Percentiles rank a stretch among this genome's conserved stretches.
Evolutionary conservation across 306 rosid genomes (phyloP).

Genomic region (Mucuna pruriens): DNA sequence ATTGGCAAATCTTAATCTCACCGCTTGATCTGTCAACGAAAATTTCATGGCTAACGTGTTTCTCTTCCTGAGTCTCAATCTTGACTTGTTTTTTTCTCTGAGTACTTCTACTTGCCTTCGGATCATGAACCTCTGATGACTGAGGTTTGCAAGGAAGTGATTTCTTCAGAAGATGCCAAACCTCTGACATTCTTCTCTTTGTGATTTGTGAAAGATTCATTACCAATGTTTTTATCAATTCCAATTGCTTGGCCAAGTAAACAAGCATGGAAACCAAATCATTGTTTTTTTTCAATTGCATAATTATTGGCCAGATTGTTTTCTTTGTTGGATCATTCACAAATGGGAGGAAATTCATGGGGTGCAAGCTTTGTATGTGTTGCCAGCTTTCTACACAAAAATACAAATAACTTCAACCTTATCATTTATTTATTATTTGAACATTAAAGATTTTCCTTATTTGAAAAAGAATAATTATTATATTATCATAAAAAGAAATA

Average conservation of each 20-base stretch:
- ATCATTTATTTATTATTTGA: neutral
- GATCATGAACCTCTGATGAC: constrained; percentile 55
- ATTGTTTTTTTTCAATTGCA: neutral
- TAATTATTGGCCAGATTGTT: neutral
- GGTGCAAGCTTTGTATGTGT: neutral
- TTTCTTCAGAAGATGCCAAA: constrained; percentile 51
- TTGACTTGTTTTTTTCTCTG: constrained; percentile 20
- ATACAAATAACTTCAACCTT: neutral
- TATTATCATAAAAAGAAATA: neutral
- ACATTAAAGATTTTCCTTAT: neutral
- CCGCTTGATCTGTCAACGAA: constrained; percentile 24
- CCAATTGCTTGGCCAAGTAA: constrained; percentile 11
- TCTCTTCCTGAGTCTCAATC: constrained; percentile 13
- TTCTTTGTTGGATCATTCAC: constrained; percentile 19
- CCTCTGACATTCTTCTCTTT: constrained; percentile 43
- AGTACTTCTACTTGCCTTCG: constrained; percentile 14
- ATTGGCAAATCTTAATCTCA: constrained; percentile 11
- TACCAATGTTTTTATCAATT: neutral
- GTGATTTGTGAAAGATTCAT: neutral
- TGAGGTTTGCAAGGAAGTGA: constrained; percentile 51
- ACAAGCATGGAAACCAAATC: constrained; percentile 22
- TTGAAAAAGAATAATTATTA: neutral
- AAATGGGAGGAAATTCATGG: neutral
- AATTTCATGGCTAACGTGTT: constrained; percentile 43
- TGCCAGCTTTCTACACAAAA: neutral